These are phyloP conservation scores for Psilocybe cyanescens DNA, from an alignment of 768 basidiomycete genomes.

Conservation along the genomic window DNA sequence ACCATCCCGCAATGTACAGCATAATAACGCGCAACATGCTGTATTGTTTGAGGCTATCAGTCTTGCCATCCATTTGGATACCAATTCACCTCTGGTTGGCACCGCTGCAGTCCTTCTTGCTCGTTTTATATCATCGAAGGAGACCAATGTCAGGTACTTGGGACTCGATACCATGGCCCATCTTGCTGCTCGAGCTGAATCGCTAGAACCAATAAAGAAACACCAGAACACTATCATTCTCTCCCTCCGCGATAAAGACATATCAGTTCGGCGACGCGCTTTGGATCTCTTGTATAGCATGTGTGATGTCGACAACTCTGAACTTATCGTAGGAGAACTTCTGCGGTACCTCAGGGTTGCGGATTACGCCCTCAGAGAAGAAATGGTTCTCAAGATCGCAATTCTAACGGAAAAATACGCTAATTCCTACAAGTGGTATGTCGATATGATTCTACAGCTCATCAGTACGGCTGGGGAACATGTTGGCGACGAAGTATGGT, in stretches of 20 bases:
- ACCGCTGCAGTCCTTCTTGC: conserved; percentile 91
- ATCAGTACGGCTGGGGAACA: conserved; percentile 98
- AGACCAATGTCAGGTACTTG: conserved; percentile 97
- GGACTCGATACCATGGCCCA: conserved; percentile 99
- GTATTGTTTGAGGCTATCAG: conserved; percentile 98
- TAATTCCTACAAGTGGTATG: conserved; percentile 97
- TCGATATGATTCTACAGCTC: conserved; percentile 95
- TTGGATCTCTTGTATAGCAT: conserved; percentile 97
- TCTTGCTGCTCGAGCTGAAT: conserved; percentile 91
- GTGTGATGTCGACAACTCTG: conserved; percentile 98
- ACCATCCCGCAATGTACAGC: conserved; percentile 92
- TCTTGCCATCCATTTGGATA: conserved; percentile 94
- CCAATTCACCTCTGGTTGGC: conserved; percentile 84
- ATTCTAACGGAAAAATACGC: conserved; percentile 99
- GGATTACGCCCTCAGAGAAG: conserved; percentile 94
- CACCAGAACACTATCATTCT: conserved; percentile 96
- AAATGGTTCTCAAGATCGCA: conserved; percentile 99
- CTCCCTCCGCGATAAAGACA: conserved; percentile 95
- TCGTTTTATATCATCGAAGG: conserved; percentile 95
- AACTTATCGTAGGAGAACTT: conserved; percentile 93
- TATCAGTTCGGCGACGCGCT: conserved; percentile 92
- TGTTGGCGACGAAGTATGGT: conserved; percentile 99
- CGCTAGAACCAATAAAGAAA: conserved; percentile 89
- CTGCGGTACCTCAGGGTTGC: conserved; percentile 94
- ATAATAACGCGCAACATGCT: conserved; percentile 98